phyloP scores from a whole-genome alignment of 768 basidiomycete genomes.

The Phaffia australis region DNA sequence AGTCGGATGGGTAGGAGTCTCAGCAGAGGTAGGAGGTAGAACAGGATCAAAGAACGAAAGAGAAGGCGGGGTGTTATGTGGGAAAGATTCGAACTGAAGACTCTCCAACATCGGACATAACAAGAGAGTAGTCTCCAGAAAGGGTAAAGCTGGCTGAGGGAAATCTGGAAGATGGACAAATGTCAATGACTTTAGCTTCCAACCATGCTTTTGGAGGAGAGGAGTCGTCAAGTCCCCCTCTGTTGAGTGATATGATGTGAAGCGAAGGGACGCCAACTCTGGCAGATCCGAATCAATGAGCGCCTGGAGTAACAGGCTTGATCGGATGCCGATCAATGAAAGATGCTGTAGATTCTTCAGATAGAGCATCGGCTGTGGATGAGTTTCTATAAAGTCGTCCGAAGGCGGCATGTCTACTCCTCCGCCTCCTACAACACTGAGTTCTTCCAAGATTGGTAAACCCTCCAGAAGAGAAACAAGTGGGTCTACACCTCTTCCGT shows the following conservation, averaged over 20 bases:
- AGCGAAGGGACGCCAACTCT: constrained; percentile 26
- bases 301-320: constrained; percentile 27
- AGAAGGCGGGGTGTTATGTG: constrained; percentile 21
- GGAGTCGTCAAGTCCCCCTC: constrained; percentile 28
- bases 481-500: constrained; percentile 21
- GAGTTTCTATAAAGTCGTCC: constrained; percentile 3
- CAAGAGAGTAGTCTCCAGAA: constrained; percentile 28
- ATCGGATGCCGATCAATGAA: constrained; percentile 28
- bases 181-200: constrained; percentile 30
- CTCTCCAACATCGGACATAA: constrained; percentile 29
- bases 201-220: constrained; percentile 31
- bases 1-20: not conserved
- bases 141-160: constrained; percentile 28
- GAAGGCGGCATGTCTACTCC: constrained; percentile 3
- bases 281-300: constrained; percentile 32
- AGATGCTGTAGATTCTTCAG: constrained; percentile 32
- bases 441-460: constrained; percentile 27
- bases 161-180: constrained; percentile 31
- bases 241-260: constrained; percentile 29
- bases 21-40: too few relatives aligned
- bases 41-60: constrained; percentile 13
- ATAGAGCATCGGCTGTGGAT: constrained; percentile 21
- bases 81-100: constrained; percentile 27
- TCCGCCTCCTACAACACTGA: constrained; percentile 28
- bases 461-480: constrained; percentile 23